phyloP scores from a whole-genome alignment of 192 early-diverging fungal genomes.

The Jimgerdemannia lactiflua region DNA sequence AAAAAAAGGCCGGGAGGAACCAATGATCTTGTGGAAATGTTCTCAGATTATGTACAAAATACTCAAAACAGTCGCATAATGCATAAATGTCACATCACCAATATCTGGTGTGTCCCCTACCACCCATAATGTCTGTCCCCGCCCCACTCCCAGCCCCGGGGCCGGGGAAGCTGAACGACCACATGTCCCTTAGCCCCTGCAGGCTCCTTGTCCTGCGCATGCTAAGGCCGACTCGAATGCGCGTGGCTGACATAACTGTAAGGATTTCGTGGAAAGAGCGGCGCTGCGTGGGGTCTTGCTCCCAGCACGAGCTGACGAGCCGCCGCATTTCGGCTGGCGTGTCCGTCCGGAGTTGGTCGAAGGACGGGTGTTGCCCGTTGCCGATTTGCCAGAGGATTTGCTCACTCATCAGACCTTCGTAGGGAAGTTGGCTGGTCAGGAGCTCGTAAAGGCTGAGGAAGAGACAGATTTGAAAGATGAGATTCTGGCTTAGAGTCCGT shows the following conservation, averaged over 20 bases:
- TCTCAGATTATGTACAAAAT: too few relatives aligned
- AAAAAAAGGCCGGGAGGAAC: too few relatives aligned
- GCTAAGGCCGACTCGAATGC: neutral
- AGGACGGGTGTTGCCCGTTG: neutral
- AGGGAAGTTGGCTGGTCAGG: neutral
- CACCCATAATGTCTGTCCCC: too few relatives aligned
- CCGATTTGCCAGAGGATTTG: constrained; percentile 8
- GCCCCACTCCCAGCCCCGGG: too few relatives aligned
- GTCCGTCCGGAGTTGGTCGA: neutral
- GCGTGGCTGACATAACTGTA: neutral
- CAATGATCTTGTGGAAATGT: too few relatives aligned
- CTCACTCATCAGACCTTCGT: neutral
- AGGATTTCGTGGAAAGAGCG: neutral
- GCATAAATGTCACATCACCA: too few relatives aligned
- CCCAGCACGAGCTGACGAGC: neutral
- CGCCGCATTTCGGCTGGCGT: neutral
- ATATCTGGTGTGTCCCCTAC: too few relatives aligned
- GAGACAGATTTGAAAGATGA: neutral
- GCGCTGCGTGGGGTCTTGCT: neutral
- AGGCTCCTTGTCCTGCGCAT: neutral
- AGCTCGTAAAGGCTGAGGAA: constrained; percentile 1
- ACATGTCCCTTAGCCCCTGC: neutral
- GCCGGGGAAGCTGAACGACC: too few relatives aligned
- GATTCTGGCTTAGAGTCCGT: neutral
- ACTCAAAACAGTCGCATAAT: too few relatives aligned